These are phyloP conservation scores for Excoecaria cochinchinensis DNA, from an alignment of 345 rosid genomes.

Conservation along the genomic window DNA sequence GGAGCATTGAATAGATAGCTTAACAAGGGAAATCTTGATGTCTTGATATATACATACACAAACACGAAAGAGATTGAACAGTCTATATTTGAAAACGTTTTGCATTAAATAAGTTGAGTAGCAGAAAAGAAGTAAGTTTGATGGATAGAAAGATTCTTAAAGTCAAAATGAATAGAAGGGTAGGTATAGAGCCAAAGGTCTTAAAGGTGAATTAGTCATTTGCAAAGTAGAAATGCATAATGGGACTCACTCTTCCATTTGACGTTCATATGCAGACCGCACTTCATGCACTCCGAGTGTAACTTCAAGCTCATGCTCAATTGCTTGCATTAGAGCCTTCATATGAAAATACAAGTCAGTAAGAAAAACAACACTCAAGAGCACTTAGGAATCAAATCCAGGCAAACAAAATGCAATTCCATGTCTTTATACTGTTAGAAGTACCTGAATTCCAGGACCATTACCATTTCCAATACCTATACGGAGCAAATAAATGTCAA, in stretches of 20 bases:
- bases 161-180: no score
- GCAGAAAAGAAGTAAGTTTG: not conserved
- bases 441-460: conserved; percentile 86
- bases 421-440: not conserved
- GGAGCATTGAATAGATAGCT: not conserved
- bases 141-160: not conserved
- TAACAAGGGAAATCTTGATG: not conserved
- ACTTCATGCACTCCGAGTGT: conserved; percentile 90
- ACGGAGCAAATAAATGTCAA: conserved; percentile 16
- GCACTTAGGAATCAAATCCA: not conserved
- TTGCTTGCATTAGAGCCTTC: conserved; percentile 81
- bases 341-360: conserved; percentile 9
- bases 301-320: conserved; percentile 98
- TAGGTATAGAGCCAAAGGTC: not conserved
- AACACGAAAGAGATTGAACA: not conserved
- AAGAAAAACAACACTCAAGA: conserved; percentile 3
- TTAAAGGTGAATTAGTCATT: not conserved
- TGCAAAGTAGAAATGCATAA: conserved; percentile 6
- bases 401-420: conserved; percentile 12
- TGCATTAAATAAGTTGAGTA: not conserved
- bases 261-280: conserved; percentile 84
- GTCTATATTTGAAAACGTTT: not conserved
- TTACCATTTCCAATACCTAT: conserved; percentile 59
- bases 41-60: not conserved
- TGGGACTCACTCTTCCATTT: conserved; percentile 84